Conservation (phyloP, 257 asterid species). For the Solanum peruvianum region DNA sequence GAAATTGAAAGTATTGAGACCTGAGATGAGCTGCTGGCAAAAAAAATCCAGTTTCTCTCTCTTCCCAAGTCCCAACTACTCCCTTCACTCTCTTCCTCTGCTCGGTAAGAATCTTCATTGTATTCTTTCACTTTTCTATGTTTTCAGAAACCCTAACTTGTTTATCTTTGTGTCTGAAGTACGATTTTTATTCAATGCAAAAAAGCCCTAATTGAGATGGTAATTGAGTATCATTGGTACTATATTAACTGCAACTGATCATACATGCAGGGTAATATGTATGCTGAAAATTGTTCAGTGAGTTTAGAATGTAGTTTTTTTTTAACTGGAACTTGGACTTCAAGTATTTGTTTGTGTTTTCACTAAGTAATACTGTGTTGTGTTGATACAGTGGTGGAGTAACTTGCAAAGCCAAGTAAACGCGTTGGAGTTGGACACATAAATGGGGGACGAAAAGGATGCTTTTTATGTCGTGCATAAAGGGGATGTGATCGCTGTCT, state of each 20-base stretch:
- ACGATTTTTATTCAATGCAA: neutral
- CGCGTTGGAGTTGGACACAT: neutral
- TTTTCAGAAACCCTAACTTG: neutral
- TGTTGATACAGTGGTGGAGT: neutral
- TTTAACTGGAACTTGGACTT: neutral
- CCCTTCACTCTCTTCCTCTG: neutral
- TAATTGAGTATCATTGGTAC: neutral
- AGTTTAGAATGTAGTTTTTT: neutral
- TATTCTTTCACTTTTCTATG: neutral
- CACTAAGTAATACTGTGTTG: neutral
- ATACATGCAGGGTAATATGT: neutral
- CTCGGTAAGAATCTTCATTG: neutral
- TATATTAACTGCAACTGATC: neutral
- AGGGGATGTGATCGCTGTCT: slow-evolving; percentile 64
- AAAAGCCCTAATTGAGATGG: neutral
- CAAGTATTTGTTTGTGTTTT: neutral
- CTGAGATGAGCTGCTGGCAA: neutral
- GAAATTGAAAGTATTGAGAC: neutral
- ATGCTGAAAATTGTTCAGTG: neutral
- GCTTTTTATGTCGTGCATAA: slow-evolving; percentile 78
- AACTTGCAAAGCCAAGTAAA: neutral
- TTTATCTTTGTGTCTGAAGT: neutral
- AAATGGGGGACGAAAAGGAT: slow-evolving; percentile 83
- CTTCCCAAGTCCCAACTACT: neutral
- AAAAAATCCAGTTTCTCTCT: too few relatives aligned